Conservation (phyloP, 805 yeast species). For the Metschnikowia colocasiae region DNA sequence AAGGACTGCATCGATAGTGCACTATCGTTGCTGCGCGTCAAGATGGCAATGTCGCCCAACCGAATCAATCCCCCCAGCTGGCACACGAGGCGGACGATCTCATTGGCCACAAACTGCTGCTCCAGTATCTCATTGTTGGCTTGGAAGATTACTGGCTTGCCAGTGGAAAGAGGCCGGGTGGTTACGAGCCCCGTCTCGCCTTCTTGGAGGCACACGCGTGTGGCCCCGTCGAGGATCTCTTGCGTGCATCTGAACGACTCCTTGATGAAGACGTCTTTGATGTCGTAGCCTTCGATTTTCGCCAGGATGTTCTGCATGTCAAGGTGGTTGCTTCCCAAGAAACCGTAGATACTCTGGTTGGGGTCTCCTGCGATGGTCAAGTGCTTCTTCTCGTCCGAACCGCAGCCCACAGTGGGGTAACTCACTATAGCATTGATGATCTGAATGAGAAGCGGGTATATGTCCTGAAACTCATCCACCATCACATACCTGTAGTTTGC, state of each 20-base stretch:
- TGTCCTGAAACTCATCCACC: slow-evolving; percentile 75
- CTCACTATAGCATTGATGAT: slow-evolving; percentile 39
- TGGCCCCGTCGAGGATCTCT: slow-evolving; percentile 47
- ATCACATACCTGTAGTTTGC: slow-evolving; percentile 37
- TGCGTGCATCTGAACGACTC: slow-evolving; percentile 64
- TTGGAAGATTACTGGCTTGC: slow-evolving; percentile 11
- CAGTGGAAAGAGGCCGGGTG: background rate
- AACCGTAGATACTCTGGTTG: slow-evolving; percentile 65
- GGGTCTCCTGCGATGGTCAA: slow-evolving; percentile 69
- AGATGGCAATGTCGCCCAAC: slow-evolving; percentile 17
- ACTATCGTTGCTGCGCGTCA: slow-evolving; percentile 15
- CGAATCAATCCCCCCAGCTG: slow-evolving; percentile 18
- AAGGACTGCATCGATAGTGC: slow-evolving; percentile 14
- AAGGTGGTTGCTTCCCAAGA: slow-evolving; percentile 50
- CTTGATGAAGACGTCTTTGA: slow-evolving; percentile 33
- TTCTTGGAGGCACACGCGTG: slow-evolving; percentile 16
- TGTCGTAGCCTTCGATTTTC: slow-evolving; percentile 20
- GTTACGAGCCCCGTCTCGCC: slow-evolving; percentile 4
- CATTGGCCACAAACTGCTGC: slow-evolving; percentile 11
- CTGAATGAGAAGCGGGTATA: slow-evolving; percentile 48
- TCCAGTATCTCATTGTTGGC: slow-evolving; percentile 7
- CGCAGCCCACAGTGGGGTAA: slow-evolving; percentile 26
- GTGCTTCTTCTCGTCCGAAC: slow-evolving; percentile 37
- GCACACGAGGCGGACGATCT: slow-evolving; percentile 17
- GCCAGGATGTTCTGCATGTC: slow-evolving; percentile 26